Evolutionary conservation across 208 protist species (phyloP), one percentile per base, ranked within the genome.

Genomic region (Trypanosoma rangeli): DNA sequence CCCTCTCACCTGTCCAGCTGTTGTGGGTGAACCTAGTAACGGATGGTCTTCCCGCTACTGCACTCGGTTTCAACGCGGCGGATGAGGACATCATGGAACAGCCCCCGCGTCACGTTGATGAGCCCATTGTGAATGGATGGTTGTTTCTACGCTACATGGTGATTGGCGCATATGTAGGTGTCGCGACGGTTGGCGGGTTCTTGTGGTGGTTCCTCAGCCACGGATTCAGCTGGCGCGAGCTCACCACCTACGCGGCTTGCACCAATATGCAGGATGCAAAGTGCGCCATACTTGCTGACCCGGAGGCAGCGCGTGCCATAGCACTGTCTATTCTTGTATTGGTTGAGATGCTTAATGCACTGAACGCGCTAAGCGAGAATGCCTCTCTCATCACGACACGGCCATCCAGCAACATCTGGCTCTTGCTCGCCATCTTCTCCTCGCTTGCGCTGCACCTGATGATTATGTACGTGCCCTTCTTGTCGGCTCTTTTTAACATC

Each of bases 1-100:
- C 90, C 35, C 80, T 99, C 10, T 92, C 93, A 20, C 97, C 98
- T 1, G 97, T 99, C 46, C 98, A 99, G 76, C 82, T 99, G 20
- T 79, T 99, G 48, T 99, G 98, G 97, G 97, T 99, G 15, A 99
- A 99, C 81, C 89, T 99, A 20, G 98, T 99, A 49, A 99, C 97
- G n/a, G 98, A 99, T 76, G 96, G 96, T n/a, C 87, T 98, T n/a
- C 97, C 97, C 12, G 98, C 98, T 53, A 99, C 95, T 13, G 94
- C 97, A 13, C 87, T 99, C 39, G 91, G 92, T 37, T 98, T 99
- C 84, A 95, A 97, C 70, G 83, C 80, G 20, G 72, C 87, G 0
- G 91, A 96, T 55, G 73, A 83, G 12, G 90, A 97, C 69, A 90
- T 96, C 29, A 98, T 98, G 94, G 80, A 91, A 52, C 85, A 91